Percentiles rank a stretch among this genome's conserved stretches.
These are phyloP conservation scores for Naumovozyma dairenensis DNA, from an alignment of 805 yeast species.

Conservation along the genomic window DNA sequence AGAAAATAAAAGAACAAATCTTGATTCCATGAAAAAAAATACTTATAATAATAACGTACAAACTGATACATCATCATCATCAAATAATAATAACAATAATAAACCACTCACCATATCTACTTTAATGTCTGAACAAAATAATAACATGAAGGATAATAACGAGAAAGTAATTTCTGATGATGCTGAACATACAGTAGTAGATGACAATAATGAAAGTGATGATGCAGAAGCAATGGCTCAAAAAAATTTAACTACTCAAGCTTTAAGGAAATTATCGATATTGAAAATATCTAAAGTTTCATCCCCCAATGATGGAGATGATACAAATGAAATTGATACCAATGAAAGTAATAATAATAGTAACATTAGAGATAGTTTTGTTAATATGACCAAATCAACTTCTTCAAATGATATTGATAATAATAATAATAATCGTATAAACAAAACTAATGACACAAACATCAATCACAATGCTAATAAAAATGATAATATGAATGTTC, in stretches of 20 bases:
- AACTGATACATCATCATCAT: too few relatives aligned
- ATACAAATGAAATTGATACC: not conserved
- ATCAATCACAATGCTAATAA: too few relatives aligned
- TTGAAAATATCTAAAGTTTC: constrained; percentile 10
- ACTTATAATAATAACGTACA: not conserved
- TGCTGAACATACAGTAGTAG: too few relatives aligned
- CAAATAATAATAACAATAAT: too few relatives aligned
- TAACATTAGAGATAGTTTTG: not conserved
- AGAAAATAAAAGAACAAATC: constrained; percentile 19
- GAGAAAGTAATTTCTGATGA: too few relatives aligned
- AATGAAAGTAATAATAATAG: not conserved
- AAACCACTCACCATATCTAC: too few relatives aligned
- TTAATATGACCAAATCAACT: not conserved
- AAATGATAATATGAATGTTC: too few relatives aligned
- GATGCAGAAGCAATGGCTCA: constrained; percentile 25
- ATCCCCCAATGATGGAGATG: not conserved
- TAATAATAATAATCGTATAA: not conserved
- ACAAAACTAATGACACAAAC: not conserved
- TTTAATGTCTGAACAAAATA: too few relatives aligned
- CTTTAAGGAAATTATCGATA: constrained; percentile 29
- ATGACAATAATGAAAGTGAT: constrained; percentile 15
- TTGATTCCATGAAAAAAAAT: constrained; percentile 4
- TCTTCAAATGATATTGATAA: not conserved
- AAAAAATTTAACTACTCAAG: constrained; percentile 32
- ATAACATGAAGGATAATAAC: too few relatives aligned